Evolutionary conservation across 2,329 filamentous ascomycete genomes (phyloP).

Genomic region (Aspergillus proliferans): DNA sequence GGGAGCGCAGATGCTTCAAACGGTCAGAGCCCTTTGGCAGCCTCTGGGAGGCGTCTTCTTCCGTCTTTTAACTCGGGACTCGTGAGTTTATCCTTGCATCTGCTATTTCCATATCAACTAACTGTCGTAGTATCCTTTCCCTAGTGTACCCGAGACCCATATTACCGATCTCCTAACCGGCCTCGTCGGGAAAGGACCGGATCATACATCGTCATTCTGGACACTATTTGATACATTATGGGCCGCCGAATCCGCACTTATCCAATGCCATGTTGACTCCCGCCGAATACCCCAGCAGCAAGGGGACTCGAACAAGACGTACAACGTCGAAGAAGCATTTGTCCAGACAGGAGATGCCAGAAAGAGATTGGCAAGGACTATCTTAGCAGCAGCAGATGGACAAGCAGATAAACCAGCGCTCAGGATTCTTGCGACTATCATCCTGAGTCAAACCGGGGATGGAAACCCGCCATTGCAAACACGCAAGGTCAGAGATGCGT

Average conservation of each 20-base stretch:
- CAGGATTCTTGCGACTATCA: conserved; percentile 13
- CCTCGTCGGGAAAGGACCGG: conserved; percentile 11
- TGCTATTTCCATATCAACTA: conserved; percentile 1
- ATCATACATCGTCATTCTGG: conserved; percentile 28
- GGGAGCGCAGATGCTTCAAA: conserved; percentile 9
- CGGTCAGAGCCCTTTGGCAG: conserved; percentile 4
- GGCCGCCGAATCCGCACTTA: conserved; percentile 28
- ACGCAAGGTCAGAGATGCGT: conserved; percentile 14
- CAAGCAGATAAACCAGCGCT: conserved; percentile 13
- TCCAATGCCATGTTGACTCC: conserved; percentile 30
- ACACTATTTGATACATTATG: conserved; percentile 29
- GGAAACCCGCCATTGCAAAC: conserved; percentile 13
- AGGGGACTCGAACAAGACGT: conserved; percentile 10
- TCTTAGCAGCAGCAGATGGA: conserved; percentile 18
- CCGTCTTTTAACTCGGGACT: conserved; percentile 25
- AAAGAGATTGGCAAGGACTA: conserved; percentile 14
- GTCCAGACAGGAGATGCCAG: conserved; percentile 12
- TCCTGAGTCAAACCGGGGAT: conserved; percentile 15
- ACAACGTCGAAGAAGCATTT: conserved; percentile 14
- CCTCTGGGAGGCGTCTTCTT: conserved; percentile 15
- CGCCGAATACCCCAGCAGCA: conserved; percentile 18
- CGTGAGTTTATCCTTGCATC: conserved; percentile 12
- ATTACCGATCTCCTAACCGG: conserved; percentile 15
- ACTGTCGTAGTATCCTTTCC: conserved; percentile 25
- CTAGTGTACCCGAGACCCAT: conserved; percentile 20